Base-by-base conservation (phyloP, 2,329 filamentous ascomycete genomes). In the Botryotinia globosa region DNA sequence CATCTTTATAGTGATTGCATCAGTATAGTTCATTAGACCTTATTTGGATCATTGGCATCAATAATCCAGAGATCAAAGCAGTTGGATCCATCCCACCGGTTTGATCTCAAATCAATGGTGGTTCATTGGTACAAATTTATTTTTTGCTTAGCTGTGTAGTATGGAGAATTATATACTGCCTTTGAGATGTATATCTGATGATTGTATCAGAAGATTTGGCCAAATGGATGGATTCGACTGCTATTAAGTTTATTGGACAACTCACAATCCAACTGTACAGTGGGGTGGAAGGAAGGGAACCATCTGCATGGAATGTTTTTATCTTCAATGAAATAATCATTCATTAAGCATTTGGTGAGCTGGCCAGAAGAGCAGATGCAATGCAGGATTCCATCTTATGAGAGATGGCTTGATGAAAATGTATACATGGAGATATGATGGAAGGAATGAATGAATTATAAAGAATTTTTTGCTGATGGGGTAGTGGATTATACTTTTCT, bases 201-300 rank as follows among this genome's bases (percentile, higher is more conserved):
- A 73, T 73, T 70, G 58, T 73, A 75, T 78, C 75, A 77, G 74
- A 73, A 77, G 73, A 74, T 75, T 76, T 73, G 75, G 73, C 74
- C 58, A 39, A 54, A 74, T 75, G 70, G 74, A 77, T 76, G 72
- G 69, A 77, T 74, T 75, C 76, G 65, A 71, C 73, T 76, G 72
- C 76, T 78, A 74, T 76, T 74, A 75, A 75, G 68, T 67, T 74
- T 72, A 75, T 77, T 77, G 75, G 77, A 78, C 75, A 76, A 76
- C 75, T 76, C 74, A 74, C 75, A 77, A 73, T 78, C 76, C 77
- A 76, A 74, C 77, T 76, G 75, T 77, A 73, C 74, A 75, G 68
- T 74, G 75, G 78, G 79, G 76, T 78, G 78, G 78, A 76, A 78
- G 78, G 79, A 76, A 79, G 77, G 79, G 77, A 77, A 64, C 78